A percentile compares a stretch with the other conserved stretches of the same genome.
phyloP scores from a whole-genome alignment of 768 basidiomycete species.

The Tremella yokohamensis region DNA sequence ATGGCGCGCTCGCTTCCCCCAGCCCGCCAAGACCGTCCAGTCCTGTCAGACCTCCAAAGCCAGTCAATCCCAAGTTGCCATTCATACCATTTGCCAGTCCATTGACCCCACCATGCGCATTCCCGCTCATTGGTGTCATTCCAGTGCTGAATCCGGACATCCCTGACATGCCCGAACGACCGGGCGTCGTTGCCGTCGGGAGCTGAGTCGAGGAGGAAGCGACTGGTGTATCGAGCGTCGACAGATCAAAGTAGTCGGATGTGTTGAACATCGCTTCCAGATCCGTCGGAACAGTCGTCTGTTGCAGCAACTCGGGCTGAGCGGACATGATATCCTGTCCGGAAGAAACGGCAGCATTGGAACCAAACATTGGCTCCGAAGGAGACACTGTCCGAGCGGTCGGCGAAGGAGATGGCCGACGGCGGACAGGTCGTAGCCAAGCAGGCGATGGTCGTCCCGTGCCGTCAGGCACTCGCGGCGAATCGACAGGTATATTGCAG shows the following conservation, averaged over 20 bases:
- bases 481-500: conserved; percentile 75
- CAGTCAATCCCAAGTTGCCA: not conserved
- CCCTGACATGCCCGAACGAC: not conserved
- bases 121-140: not conserved
- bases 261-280: conserved; percentile 49
- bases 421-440: conserved; percentile 84
- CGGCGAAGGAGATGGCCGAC: conserved; percentile 50
- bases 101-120: not conserved
- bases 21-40: conserved; percentile 2
- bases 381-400: conserved; percentile 14
- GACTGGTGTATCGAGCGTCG: conserved; percentile 27
- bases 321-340: conserved; percentile 34
- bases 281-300: conserved; percentile 19
- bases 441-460: conserved; percentile 59
- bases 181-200: conserved; percentile 7
- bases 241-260: conserved; percentile 48
- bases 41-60: not conserved
- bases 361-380: conserved; percentile 6
- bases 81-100: conserved; percentile 2
- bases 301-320: conserved; percentile 6
- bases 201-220: conserved; percentile 2
- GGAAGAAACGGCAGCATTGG: not conserved
- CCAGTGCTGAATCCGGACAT: not conserved
- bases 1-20: conserved; percentile 38
- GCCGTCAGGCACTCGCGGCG: conserved; percentile 58